A percentile compares a stretch with the other conserved stretches of the same genome.
phyloP scores from a whole-genome alignment of 176 grass and related monocot genomes.

The Lolium multiflorum region DNA sequence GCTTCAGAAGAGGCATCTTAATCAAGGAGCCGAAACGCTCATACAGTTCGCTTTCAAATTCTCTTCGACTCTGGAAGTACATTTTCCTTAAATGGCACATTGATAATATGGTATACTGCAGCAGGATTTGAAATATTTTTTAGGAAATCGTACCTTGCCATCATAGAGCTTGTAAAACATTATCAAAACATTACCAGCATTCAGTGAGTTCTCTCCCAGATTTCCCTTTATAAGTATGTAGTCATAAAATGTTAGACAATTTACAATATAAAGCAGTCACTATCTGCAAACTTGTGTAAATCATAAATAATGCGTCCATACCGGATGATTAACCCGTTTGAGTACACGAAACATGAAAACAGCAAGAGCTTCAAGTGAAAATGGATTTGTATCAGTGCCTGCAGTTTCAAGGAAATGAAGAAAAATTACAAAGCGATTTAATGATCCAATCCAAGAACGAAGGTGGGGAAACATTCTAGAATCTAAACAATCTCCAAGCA shows the following conservation, averaged over 20 bases:
- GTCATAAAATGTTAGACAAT: conserved; percentile 42
- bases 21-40: conserved; percentile 85
- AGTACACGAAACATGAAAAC: conserved; percentile 91
- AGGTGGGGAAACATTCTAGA: background rate
- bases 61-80: conserved; percentile 68
- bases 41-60: conserved; percentile 79
- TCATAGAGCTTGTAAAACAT: conserved; percentile 95
- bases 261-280: conserved; percentile 20
- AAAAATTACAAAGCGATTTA: conserved; percentile 5
- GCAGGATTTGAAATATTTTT: conserved; percentile 7
- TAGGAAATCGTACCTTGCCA: conserved; percentile 70
- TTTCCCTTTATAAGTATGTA: conserved; percentile 69
- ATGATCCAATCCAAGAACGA: background rate
- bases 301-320: conserved; percentile 19
- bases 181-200: conserved; percentile 79
- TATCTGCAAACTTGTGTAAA: conserved; percentile 1
- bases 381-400: conserved; percentile 94
- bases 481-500: conserved; percentile 9
- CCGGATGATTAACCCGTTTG: conserved; percentile 85
- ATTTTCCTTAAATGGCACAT: conserved; percentile 9
- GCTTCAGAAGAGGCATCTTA: conserved; percentile 94
- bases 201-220: conserved; percentile 66
- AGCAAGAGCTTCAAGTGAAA: conserved; percentile 86
- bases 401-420: conserved; percentile 39
- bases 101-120: conserved; percentile 25